Evolutionary conservation across 1,284 basidiomycete species (phyloP), one percentile per base, ranked within the genome.

Genomic region (Pulchroboletus neoregius): DNA sequence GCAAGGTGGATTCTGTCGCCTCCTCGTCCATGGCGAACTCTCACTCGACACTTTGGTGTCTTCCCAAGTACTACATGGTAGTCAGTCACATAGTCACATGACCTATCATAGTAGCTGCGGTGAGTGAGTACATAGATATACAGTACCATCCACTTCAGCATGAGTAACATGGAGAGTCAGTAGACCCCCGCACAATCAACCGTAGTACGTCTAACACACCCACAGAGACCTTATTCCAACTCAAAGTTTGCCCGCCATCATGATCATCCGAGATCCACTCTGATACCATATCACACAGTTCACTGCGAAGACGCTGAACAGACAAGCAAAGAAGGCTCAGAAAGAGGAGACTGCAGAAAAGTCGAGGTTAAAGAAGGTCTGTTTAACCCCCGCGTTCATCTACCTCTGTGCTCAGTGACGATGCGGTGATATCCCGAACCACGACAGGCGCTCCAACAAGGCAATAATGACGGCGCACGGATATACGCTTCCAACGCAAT

Each of bases 401-500:
- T 3, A 12, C 9, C 6, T 18, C 22, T 36, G 40, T 32, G 49
- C 31, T 32, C 11, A 24, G 6, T 39, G 24, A 49, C 36, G 30
- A 32, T 20, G 20, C 12, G 47, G 28, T 40, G 38, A 13, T n/a
- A n/a, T n/a, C n/a, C n/a, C 6, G 33, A 20, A 18, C 23, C 18
- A n/a, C 30, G 39, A 31, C 68, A 98, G 94, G 96, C 96, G 5
- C 77, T 99, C 6, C 87, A 92, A 62, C 94, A 99, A 71, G 93
- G 94, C 42, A 99, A 99, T 72, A 91, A 80, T 40, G 96, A 99
- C 53, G 94, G 95, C 37, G 96, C 96, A n/a, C 82, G 91, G 49
- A 99, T 99, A 75, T 99, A 99, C 66, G 96, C 96, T 12, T 86
- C 93, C 37, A 99, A 99, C 63, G 92, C 96, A 36, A 99, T 99